Evolutionary conservation across 108 stramenopile genomes (phyloP).

Genomic region (Stephanodiscus triporus): DNA sequence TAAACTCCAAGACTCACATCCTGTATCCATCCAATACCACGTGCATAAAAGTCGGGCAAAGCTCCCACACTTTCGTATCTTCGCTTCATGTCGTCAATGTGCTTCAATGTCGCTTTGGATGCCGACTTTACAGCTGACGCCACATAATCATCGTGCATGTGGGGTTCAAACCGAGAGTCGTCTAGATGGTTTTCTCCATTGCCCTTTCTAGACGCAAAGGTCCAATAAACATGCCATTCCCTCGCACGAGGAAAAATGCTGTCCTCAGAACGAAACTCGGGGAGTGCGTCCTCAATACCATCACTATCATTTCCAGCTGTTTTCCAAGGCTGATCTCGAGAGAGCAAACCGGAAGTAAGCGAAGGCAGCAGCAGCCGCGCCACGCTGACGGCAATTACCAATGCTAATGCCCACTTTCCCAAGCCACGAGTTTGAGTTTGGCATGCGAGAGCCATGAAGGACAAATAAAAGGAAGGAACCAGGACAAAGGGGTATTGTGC

Average conservation of each 20-base stretch:
- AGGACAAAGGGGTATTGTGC: too few relatives aligned
- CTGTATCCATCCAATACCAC: constrained; percentile 33
- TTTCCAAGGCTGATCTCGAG: not conserved
- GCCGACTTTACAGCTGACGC: not conserved
- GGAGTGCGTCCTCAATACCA: not conserved
- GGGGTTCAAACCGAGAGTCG: not conserved
- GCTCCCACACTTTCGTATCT: constrained; percentile 14
- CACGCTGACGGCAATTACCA: not conserved
- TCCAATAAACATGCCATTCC: constrained; percentile 6
- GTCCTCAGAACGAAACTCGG: not conserved
- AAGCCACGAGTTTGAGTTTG: too few relatives aligned
- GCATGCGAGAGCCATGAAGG: not conserved
- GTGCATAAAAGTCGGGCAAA: constrained; percentile 24
- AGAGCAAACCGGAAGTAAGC: not conserved
- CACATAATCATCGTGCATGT: constrained; percentile 8
- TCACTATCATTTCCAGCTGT: not conserved
- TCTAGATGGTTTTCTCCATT: not conserved
- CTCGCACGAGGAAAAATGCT: not conserved
- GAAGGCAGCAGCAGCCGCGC: not conserved
- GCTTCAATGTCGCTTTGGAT: not conserved
- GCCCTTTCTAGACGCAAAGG: not conserved
- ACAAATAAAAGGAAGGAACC: too few relatives aligned
- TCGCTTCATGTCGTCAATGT: constrained; percentile 18
- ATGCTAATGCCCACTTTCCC: not conserved
- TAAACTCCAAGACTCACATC: not conserved